Conservation (phyloP, 2,329 filamentous ascomycete genomes). For the Fusarium nematophilum region DNA sequence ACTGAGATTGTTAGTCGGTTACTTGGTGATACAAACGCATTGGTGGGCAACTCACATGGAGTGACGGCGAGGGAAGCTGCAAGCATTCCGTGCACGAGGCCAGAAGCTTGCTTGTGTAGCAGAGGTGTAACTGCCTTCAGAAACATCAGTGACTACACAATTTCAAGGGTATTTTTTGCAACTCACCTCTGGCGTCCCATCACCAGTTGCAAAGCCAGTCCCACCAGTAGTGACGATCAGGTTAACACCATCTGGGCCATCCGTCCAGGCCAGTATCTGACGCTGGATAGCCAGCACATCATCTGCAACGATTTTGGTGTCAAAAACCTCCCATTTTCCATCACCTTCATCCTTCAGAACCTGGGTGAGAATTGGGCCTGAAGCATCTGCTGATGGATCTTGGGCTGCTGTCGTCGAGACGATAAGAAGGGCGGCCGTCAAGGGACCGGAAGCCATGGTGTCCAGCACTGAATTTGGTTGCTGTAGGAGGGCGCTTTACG, state of each 20-base stretch:
- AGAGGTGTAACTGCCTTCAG: constrained; percentile 79
- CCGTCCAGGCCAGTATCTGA: constrained; percentile 78
- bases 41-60: constrained; percentile 74
- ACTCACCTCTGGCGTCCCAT: constrained; percentile 86
- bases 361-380: constrained; percentile 72
- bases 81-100: constrained; percentile 95
- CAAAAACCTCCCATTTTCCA: constrained; percentile 76
- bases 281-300: constrained; percentile 79
- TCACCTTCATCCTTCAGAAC: constrained; percentile 75
- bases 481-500: not conserved
- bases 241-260: constrained; percentile 72
- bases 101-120: constrained; percentile 86
- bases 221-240: constrained; percentile 90
- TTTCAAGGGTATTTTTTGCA: not conserved
- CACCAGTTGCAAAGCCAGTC: constrained; percentile 88
- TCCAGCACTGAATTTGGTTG: not conserved
- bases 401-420: constrained; percentile 90
- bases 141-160: not conserved
- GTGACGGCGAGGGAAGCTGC: constrained; percentile 85
- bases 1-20: constrained; percentile 64
- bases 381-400: constrained; percentile 82
- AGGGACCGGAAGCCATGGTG: constrained; percentile 49
- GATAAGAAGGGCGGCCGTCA: constrained; percentile 84
- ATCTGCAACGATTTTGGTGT: constrained; percentile 83
- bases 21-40: not conserved